phyloP scores from a whole-genome alignment of 2,329 filamentous ascomycete species.

The Curvularia lunata region DNA sequence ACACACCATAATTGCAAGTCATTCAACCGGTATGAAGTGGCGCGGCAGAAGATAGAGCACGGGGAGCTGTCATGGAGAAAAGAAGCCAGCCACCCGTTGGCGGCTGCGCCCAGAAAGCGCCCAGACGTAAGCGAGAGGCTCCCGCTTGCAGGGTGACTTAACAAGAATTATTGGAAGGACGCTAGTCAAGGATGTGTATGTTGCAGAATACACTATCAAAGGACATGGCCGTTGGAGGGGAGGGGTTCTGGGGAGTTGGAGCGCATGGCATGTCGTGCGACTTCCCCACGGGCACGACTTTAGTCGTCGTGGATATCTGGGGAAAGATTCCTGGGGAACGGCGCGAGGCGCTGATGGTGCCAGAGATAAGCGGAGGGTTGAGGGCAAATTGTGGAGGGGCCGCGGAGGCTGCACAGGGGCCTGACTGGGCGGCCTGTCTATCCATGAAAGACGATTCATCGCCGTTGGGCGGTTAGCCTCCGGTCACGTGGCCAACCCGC shows the following conservation, averaged over 20 bases:
- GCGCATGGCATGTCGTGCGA: constrained; percentile 3
- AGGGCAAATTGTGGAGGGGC: constrained; percentile 8
- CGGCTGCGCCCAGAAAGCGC: constrained; percentile 8
- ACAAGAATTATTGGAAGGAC: constrained; percentile 1
- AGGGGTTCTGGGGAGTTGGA: not conserved
- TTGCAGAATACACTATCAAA: constrained; percentile 10
- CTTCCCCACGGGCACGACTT: constrained; percentile 10
- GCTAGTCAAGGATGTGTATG: constrained; percentile 6
- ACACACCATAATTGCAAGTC: constrained; percentile 7
- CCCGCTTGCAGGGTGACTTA: constrained; percentile 7
- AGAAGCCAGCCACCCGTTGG: constrained; percentile 10
- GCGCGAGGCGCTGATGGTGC: constrained; percentile 11
- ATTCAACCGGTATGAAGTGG: constrained; percentile 10
- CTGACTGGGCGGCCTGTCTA: not conserved
- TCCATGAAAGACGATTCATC: not conserved
- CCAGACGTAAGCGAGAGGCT: constrained; percentile 12
- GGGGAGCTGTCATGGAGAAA: constrained; percentile 10
- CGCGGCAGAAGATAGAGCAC: not conserved
- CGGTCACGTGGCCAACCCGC: constrained; percentile 7
- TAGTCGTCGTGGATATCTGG: constrained; percentile 9
- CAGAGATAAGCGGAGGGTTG: constrained; percentile 9
- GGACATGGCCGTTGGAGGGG: constrained; percentile 1
- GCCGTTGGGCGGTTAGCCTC: constrained; percentile 2
- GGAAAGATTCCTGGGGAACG: constrained; percentile 9
- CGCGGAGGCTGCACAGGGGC: not conserved